Percentiles rank a stretch among this genome's conserved stretches.
Conservation (phyloP, 805 yeast genomes). For the Candida namnaoensis region DNA sequence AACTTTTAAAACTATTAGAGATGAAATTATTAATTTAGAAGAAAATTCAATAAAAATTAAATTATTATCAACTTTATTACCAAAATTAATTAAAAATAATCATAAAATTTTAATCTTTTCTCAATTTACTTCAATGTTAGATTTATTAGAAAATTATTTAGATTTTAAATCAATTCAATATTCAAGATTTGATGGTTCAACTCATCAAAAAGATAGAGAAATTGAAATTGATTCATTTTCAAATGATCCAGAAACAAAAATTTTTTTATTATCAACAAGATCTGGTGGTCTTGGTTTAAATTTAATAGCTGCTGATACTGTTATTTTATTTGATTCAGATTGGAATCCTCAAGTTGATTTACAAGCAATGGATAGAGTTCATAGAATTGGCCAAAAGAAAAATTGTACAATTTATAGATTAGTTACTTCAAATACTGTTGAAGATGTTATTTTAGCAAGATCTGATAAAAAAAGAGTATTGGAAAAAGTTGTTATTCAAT, state of each 20-base stretch:
- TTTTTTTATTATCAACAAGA: constrained; percentile 79
- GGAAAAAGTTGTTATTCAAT: constrained; percentile 66
- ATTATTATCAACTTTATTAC: constrained; percentile 54
- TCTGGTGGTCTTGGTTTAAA: constrained; percentile 95
- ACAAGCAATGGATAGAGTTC: constrained; percentile 95
- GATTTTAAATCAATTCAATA: constrained; percentile 33
- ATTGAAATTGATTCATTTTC: constrained; percentile 45
- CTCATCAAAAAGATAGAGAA: constrained; percentile 57
- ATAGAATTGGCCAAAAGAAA: constrained; percentile 81
- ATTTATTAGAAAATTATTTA: constrained; percentile 71
- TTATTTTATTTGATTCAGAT: constrained; percentile 83
- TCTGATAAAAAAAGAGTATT: constrained; percentile 76
- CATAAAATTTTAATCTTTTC: constrained; percentile 80
- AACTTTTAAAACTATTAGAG: constrained; percentile 29
- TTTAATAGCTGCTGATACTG: constrained; percentile 81
- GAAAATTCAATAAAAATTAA: constrained; percentile 66
- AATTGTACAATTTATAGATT: constrained; percentile 82
- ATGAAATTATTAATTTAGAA: constrained; percentile 13
- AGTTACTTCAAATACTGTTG: constrained; percentile 71
- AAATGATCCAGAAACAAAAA: constrained; percentile 23
- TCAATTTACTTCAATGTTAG: constrained; percentile 81
- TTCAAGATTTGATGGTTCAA: constrained; percentile 72
- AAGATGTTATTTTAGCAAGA: constrained; percentile 68
- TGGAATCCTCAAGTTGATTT: constrained; percentile 97
- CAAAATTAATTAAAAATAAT: constrained; percentile 32